These are phyloP conservation scores for Gracilaria domingensis DNA, from an alignment of 23 red algal species.

Conservation along the genomic window DNA sequence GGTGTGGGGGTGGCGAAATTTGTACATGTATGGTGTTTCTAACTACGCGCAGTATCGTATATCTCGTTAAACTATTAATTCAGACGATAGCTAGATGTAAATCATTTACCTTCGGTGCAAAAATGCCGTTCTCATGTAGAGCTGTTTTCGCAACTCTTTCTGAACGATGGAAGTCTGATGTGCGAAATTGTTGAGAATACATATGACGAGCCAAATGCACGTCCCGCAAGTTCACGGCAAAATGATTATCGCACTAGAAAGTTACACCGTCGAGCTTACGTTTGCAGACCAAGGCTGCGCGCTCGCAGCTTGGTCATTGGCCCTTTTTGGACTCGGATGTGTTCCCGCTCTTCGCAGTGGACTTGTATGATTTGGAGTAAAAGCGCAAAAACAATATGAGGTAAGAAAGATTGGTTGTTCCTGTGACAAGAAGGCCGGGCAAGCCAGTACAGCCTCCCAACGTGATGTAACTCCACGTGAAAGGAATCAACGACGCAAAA, in stretches of 20 bases:
- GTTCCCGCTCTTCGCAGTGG: neutral
- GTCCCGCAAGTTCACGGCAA: neutral
- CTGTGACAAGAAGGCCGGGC: conserved; percentile 73
- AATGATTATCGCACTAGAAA: neutral
- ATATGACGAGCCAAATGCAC: neutral
- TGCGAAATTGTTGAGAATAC: neutral
- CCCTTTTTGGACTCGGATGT: neutral
- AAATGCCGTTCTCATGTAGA: neutral
- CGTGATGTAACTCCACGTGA: conserved; percentile 31
- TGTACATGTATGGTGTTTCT: conserved; percentile 24
- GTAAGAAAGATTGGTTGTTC: conserved; percentile 85
- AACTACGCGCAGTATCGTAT: neutral
- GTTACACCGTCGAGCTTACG: no score
- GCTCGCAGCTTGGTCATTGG: neutral
- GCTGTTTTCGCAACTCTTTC: neutral
- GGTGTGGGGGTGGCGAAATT: neutral
- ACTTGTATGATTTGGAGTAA: conserved; percentile 75
- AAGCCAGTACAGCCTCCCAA: conserved; percentile 60
- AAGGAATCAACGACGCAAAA: conserved; percentile 83
- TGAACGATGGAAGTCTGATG: neutral
- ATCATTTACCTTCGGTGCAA: neutral
- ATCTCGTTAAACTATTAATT: neutral
- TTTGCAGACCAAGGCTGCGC: no score
- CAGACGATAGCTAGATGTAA: conserved; percentile 10
- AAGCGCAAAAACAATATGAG: conserved; percentile 92